A percentile compares a stretch with the other conserved stretches of the same genome.
Evolutionary conservation across 495 filamentous ascomycete genomes (phyloP).

Genomic region (Xylaria nigripes): DNA sequence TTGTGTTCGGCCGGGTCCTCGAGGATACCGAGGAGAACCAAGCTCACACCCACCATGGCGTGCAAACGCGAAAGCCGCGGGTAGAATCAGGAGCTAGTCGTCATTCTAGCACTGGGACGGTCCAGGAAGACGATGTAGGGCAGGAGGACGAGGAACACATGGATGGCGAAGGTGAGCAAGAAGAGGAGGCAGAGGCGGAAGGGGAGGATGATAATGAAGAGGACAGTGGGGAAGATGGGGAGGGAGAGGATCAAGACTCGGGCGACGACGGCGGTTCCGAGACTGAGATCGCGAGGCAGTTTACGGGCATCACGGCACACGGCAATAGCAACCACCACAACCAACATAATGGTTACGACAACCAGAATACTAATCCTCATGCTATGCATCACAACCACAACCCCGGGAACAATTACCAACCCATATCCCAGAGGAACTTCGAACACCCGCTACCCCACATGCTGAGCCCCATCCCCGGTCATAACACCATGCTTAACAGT

Average conservation of each 20-base stretch:
- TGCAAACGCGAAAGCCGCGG: conserved; percentile 1
- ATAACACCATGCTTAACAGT: background rate
- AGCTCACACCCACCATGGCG: conserved; percentile 3
- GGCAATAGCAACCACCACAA: background rate
- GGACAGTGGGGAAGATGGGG: background rate
- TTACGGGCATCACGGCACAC: background rate
- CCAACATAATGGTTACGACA: background rate
- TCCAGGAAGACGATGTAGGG: background rate
- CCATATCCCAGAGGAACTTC: background rate
- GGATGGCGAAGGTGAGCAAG: background rate
- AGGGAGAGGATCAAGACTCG: conserved; percentile 6
- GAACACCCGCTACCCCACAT: background rate
- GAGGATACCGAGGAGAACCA: background rate
- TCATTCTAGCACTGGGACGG: background rate
- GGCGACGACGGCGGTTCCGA: conserved; percentile 7
- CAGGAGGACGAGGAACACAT: background rate
- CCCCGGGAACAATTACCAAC: background rate
- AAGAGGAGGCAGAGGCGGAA: background rate
- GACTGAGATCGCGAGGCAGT: conserved; percentile 9
- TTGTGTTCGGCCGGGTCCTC: conserved; percentile 8
- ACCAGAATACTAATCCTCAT: background rate
- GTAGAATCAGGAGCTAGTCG: background rate
- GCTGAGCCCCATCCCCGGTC: background rate
- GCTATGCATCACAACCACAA: background rate
- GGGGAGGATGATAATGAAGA: background rate